phyloP scores from a whole-genome alignment of 2,329 filamentous ascomycete genomes.

The Hypoxylon sp. region DNA sequence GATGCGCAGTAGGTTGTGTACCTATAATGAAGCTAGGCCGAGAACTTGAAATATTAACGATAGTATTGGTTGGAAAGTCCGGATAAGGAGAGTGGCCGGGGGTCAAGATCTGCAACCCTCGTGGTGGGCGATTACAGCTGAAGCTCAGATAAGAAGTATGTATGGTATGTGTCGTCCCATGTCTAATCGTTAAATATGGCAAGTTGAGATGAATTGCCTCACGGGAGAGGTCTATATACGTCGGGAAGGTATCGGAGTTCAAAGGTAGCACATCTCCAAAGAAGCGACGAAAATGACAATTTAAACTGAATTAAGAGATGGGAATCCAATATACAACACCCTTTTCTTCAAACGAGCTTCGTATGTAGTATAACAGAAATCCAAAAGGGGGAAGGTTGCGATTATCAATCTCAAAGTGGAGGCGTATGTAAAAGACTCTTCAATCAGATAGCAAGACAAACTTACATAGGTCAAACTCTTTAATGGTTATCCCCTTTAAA shows the following conservation, averaged over 20 bases:
- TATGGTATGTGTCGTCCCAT: not conserved
- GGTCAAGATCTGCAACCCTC: constrained; percentile 18
- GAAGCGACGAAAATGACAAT: too few species aligned
- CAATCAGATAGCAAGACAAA: not conserved
- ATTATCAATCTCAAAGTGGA: too few species aligned
- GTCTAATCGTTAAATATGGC: too few species aligned
- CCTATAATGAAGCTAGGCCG: constrained; percentile 11
- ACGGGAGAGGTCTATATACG: constrained; percentile 1
- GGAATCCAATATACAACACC: too few species aligned
- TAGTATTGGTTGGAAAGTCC: constrained; percentile 19
- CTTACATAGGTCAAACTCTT: not conserved
- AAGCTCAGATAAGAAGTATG: constrained; percentile 5
- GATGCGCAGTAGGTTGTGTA: constrained; percentile 22
- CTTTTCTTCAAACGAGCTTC: not conserved
- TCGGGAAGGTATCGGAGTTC: too few species aligned
- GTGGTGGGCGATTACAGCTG: constrained; percentile 11
- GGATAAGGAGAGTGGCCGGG: constrained; percentile 24
- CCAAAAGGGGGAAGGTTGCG: too few species aligned
- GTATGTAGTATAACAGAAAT: too few species aligned
- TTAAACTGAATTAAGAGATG: too few species aligned
- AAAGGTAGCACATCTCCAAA: too few species aligned
- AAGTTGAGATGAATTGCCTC: not conserved
- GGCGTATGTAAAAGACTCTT: constrained; percentile 4
- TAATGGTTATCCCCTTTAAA: not conserved
- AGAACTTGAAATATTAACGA: not conserved